phyloP scores from a whole-genome alignment of 768 basidiomycete species.

The Leccinellum rugosiceps region DNA sequence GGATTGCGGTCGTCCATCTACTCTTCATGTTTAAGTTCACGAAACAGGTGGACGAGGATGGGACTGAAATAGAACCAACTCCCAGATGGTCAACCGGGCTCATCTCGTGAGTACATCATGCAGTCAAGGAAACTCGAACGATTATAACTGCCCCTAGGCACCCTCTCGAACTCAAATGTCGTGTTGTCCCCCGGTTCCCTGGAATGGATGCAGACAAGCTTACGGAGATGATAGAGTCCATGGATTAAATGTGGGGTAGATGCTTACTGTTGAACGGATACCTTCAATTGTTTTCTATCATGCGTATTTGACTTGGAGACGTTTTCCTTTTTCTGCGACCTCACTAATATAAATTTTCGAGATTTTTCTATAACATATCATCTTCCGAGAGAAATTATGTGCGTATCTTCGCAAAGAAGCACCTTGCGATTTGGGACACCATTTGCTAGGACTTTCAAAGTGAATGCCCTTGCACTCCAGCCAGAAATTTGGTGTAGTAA shows the following conservation, averaged over 20 bases:
- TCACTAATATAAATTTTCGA: background rate
- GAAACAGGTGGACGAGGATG: conserved; percentile 27
- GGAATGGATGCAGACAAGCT: conserved; percentile 15
- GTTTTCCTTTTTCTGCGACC: no score
- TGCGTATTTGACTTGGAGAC: background rate
- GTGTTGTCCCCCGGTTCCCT: conserved; percentile 21
- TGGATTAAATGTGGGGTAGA: conserved; percentile 6
- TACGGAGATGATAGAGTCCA: conserved; percentile 9
- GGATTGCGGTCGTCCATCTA: conserved; percentile 30
- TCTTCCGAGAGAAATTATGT: background rate
- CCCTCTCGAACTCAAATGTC: conserved; percentile 28
- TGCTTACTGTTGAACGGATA: background rate
- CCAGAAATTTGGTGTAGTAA: background rate
- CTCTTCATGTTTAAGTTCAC: conserved; percentile 29
- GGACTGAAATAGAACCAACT: conserved; percentile 22
- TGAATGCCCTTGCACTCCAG: background rate
- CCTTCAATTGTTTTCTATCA: background rate
- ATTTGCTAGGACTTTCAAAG: background rate
- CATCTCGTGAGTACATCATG: conserved; percentile 22
- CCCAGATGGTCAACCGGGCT: conserved; percentile 30
- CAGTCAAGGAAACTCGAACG: background rate
- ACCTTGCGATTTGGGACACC: no score
- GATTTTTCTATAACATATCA: background rate
- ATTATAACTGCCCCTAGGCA: conserved; percentile 17
- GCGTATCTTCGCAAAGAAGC: no score